Evolutionary conservation across 257 asterid genomes (phyloP).

Genomic region (Salvia splendens): DNA sequence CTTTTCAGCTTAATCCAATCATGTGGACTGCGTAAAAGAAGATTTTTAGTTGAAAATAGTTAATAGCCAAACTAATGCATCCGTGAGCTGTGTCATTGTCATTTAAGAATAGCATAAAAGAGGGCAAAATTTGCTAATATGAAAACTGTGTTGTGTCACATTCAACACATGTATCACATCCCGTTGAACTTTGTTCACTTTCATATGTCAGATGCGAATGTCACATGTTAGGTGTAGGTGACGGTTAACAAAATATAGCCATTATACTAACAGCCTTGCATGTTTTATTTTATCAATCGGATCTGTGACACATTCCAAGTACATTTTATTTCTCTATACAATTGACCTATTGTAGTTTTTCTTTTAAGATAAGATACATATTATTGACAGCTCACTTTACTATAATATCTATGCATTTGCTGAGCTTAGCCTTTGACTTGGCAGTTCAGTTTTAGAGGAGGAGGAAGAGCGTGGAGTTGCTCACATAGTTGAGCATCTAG

Average conservation of each 20-base stretch:
- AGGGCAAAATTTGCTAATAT: background rate
- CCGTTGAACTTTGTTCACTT: background rate
- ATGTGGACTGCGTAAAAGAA: background rate
- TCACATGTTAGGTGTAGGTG: background rate
- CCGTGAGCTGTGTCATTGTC: background rate
- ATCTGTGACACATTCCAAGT: background rate
- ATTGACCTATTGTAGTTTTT: background rate
- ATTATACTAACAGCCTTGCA: background rate
- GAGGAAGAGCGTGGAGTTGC: conserved; percentile 99
- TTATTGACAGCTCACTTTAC: background rate
- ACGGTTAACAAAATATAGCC: background rate
- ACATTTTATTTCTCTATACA: background rate
- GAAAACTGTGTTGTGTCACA: background rate
- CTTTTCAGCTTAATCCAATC: background rate
- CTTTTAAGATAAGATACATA: conserved; percentile 5
- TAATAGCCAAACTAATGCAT: background rate
- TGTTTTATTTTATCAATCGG: conserved; percentile 11
- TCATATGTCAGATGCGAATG: conserved; percentile 15
- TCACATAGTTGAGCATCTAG: conserved; percentile 95
- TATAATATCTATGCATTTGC: conserved; percentile 31
- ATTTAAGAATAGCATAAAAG: background rate
- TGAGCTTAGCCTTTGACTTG: conserved; percentile 48
- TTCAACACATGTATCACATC: background rate
- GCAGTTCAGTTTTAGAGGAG: conserved; percentile 98
- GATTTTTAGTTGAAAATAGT: background rate